Percentiles rank a stretch among this genome's conserved stretches.
Evolutionary conservation across 2,329 filamentous ascomycete species (phyloP).

Genomic region (Botrytis aclada): DNA sequence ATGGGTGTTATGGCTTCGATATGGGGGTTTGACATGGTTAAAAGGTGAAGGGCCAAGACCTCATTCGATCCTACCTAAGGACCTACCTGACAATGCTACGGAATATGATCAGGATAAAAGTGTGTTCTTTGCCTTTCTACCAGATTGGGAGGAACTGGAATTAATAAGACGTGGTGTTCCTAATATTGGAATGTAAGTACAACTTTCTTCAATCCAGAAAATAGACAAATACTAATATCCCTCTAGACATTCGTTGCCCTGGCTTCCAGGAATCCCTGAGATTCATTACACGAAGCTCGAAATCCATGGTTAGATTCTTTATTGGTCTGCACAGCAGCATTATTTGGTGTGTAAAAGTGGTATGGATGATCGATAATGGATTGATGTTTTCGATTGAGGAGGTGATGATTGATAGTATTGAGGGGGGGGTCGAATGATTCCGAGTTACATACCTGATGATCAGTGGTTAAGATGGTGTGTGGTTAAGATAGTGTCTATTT

Average conservation of each 20-base stretch:
- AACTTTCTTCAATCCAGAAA: neutral
- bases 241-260: too few species aligned
- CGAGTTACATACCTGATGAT: neutral
- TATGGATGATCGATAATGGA: neutral
- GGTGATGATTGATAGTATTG: neutral
- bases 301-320: neutral
- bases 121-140: accelerated
- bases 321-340: neutral
- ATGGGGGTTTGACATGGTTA: neutral
- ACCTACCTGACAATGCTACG: too few species aligned
- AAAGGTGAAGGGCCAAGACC: neutral
- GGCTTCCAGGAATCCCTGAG: neutral
- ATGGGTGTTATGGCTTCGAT: neutral
- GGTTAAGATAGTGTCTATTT: neutral
- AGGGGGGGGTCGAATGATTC: too few species aligned
- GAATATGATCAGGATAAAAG: neutral
- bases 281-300: neutral
- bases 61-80: neutral
- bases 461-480: neutral
- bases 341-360: too few species aligned
- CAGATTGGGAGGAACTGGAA: neutral
- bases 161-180: neutral
- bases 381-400: neutral
- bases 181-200: neutral
- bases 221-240: neutral